These are phyloP conservation scores for Penicillium crustosum DNA, from an alignment of 2,329 filamentous ascomycete genomes.

Conservation along the genomic window DNA sequence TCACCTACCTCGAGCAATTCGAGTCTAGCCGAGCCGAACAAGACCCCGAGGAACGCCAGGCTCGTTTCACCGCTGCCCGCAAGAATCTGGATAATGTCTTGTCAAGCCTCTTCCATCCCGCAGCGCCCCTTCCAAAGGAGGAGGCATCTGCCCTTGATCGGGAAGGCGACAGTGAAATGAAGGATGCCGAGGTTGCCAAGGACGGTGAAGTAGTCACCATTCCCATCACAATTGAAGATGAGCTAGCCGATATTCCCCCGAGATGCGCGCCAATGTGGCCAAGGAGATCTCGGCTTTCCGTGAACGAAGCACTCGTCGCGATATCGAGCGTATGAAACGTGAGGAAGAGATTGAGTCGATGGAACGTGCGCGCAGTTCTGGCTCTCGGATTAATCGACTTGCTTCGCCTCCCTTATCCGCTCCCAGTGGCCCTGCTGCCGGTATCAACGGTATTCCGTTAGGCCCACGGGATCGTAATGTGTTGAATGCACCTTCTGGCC, in stretches of 20 bases:
- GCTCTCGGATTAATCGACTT: conserved; percentile 63
- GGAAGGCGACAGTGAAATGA: conserved; percentile 70
- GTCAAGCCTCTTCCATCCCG: conserved; percentile 70
- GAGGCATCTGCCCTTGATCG: conserved; percentile 55
- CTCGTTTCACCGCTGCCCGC: conserved; percentile 68
- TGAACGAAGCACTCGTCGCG: conserved; percentile 82
- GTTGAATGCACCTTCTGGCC: conserved; percentile 72
- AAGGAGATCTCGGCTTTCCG: conserved; percentile 92
- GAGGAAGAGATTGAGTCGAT: conserved; percentile 92
- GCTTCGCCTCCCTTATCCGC: conserved; percentile 68
- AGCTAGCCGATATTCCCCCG: conserved; percentile 93
- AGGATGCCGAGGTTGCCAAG: conserved; percentile 55
- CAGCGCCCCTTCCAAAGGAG: conserved; percentile 46
- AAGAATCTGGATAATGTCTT: conserved; percentile 67
- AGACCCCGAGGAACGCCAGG: conserved; percentile 60
- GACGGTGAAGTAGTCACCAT: conserved; percentile 86
- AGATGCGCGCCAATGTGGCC: conserved; percentile 93
- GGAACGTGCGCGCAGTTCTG: conserved; percentile 72
- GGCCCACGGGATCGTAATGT: conserved; percentile 68
- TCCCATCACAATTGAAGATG: conserved; percentile 81
- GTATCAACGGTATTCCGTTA: conserved; percentile 72
- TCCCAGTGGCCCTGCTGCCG: conserved; percentile 61
- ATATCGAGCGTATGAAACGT: conserved; percentile 79
- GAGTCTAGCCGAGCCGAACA: conserved; percentile 66
- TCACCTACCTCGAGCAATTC: conserved; percentile 83